Percentiles rank a stretch among this genome's conserved stretches.
Conservation (phyloP, 306 rosid species). For the Vachellia collinsii region DNA sequence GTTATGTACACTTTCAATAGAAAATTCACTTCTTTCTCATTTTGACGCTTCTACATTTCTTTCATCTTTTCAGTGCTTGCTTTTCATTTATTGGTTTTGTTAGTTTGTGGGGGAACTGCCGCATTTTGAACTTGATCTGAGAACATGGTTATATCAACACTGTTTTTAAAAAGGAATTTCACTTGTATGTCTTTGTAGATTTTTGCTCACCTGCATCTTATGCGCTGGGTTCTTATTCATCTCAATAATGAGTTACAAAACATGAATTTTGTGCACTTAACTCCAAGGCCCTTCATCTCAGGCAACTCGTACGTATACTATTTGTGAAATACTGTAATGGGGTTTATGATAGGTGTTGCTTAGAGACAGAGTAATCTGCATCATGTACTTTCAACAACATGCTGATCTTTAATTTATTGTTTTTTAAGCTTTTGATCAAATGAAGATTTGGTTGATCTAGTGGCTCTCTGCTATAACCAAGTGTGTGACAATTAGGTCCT, state of each 20-base stretch:
- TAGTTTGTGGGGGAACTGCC: slow-evolving; percentile 9
- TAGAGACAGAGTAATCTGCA: slow-evolving; percentile 7
- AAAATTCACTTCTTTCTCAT: slow-evolving; percentile 10
- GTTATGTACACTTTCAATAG: not conserved
- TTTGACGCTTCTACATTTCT: not conserved
- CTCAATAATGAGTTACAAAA: not conserved
- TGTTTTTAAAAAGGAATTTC: too few relatives aligned
- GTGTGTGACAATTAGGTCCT: slow-evolving; percentile 46
- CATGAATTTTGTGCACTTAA: not conserved
- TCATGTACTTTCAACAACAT: slow-evolving; percentile 3
- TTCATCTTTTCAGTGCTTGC: not conserved
- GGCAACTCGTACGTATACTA: not conserved
- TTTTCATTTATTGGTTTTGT: not conserved
- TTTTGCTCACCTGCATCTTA: not conserved
- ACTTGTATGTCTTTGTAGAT: too few relatives aligned
- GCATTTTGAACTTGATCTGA: slow-evolving; percentile 15
- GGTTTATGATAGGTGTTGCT: slow-evolving; percentile 20
- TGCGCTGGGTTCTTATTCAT: not conserved
- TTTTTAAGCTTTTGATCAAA: slow-evolving; percentile 23
- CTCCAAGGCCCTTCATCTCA: slow-evolving; percentile 24
- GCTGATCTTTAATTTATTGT: not conserved
- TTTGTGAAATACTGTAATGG: not conserved
- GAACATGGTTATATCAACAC: not conserved
- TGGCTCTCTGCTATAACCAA: slow-evolving; percentile 32
- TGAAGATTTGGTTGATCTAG: slow-evolving; percentile 23